Conservation (phyloP, 305 asterid species). For the Fraxinus angustifolia region DNA sequence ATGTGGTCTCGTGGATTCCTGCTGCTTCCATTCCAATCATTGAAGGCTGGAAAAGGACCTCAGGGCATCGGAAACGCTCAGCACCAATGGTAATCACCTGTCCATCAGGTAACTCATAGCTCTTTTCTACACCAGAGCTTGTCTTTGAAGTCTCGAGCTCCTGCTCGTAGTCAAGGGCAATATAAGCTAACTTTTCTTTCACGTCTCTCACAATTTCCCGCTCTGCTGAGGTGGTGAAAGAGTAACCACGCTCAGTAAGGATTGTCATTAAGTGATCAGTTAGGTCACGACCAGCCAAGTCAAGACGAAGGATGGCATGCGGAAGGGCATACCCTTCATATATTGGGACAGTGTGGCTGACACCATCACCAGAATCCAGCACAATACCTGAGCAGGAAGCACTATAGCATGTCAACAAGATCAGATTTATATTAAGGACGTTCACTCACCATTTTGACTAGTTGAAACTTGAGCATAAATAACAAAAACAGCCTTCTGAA, state of each 20-base stretch:
- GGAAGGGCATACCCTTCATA: conserved; percentile 7
- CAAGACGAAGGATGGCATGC: conserved; percentile 4
- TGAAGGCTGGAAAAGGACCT: background rate
- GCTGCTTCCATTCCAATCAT: conserved; percentile 5
- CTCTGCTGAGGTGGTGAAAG: conserved; percentile 4
- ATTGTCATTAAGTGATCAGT: background rate
- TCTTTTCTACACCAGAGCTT: background rate
- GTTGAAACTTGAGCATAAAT: background rate
- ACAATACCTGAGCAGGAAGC: background rate
- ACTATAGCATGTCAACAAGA: background rate
- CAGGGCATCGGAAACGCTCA: conserved; percentile 8
- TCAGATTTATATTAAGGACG: background rate
- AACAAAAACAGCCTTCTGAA: no score
- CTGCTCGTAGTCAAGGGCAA: background rate
- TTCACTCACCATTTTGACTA: background rate
- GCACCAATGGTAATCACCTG: conserved; percentile 4
- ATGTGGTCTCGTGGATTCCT: background rate
- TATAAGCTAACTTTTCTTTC: background rate
- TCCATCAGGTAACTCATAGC: background rate
- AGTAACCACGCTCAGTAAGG: background rate
- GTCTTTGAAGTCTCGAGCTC: conserved; percentile 1
- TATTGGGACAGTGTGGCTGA: background rate
- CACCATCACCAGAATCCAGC: conserved; percentile 4
- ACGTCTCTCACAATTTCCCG: conserved; percentile 2
- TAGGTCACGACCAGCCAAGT: conserved; percentile 3